Evolutionary conservation across 257 asterid genomes (phyloP), one percentile per base, ranked within the genome.

Genomic region (Cruciata laevipes): DNA sequence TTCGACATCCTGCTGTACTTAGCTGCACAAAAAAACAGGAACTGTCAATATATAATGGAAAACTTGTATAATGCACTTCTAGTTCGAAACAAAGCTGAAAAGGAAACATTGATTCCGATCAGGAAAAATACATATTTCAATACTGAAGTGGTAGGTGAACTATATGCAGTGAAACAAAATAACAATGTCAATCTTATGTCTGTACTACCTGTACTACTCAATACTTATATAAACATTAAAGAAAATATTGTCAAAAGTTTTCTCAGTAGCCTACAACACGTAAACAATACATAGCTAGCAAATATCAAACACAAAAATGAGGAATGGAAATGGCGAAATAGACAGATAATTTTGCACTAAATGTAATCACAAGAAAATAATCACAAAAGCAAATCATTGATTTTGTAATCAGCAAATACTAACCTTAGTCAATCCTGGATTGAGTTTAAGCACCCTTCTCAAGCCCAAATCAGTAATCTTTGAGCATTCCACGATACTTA

Each of bases 391-490:
- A 52, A 65, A 38, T 52, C 44, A 20, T 18, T 31, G 33, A 67
- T 61, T 61, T 18, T 61, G 20, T 52, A 31, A 30, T 51, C 16
- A 30, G 20, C 44, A 3, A 11, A 8, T 9, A 73, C 81, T 7
- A 57, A 86, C 96, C 92, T 85, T 85, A 37, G 83, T 87, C 72
- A 91, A 71, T 68, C 80, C 60, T 13, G 70, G 76, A 78, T 89
- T 91, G 69, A 76, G 77, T 69, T 77, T 76, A 44, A 89, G 88
- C 71, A 89, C 88, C 40, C 61, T 69, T 73, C 71, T 81, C 68
- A 91, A 74, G 63, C 95, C 86, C 51, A 5, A 37, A 64, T 82
- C 78, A 3, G 87, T 84, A 68, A 91, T 82, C 44, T 80, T 79
- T 49, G 65, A 24, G 82, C 96, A 89, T 49, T 69, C 73, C 9